Base-by-base conservation (phyloP, 306 rosid genomes). In the Vigna reflexopilosa region DNA sequence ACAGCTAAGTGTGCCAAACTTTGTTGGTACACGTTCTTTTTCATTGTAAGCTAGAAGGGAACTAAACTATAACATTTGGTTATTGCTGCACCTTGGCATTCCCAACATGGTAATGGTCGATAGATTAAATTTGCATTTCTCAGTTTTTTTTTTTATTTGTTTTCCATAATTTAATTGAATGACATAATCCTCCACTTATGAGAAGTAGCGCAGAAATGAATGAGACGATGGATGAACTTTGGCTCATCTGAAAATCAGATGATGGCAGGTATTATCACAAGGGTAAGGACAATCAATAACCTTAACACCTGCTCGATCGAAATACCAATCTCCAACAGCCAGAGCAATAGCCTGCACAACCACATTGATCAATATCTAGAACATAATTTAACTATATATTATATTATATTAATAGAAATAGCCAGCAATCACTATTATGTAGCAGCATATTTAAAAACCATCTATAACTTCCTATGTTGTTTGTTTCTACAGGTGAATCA, bases 311-410 rank as follows among this genome's bases (percentile, higher is more conserved):
- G 88, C 86, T 77, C 99, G 80, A 55, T 93, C 91, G 26, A 91
- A 95, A 83, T 86, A 95, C 99, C 99, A 95, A 71, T 95, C 97
- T 71, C 97, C 96, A 19, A 95, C 99, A 44, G 98, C 98, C 34
- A 84, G 26, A 6, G 99, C 98, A 30, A 95, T 90, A 20, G 89
- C 87, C 98, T 95, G 88, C 90, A 88, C 47, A 36, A 93, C 87
- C 90, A 88, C 47, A 36, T 58, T 49, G 9, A 2, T 50, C 63
- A 28, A 67, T 66, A 9, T 30, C 24, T 72, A 77, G 22, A 28
- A 6, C 38, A 9, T 26, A 26, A 26, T 26, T 26, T 26, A 26
- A 26, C 28, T 26, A 26, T 2, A 32, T 34, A 52, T 20, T 54
- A 72, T 14, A 22, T 54, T 36, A 26, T 0, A 40, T 7, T 40